Evolutionary conservation across 768 basidiomycete species (phyloP), one percentile per base, ranked within the genome.

Genomic region (Coprinopsis cinerea): DNA sequence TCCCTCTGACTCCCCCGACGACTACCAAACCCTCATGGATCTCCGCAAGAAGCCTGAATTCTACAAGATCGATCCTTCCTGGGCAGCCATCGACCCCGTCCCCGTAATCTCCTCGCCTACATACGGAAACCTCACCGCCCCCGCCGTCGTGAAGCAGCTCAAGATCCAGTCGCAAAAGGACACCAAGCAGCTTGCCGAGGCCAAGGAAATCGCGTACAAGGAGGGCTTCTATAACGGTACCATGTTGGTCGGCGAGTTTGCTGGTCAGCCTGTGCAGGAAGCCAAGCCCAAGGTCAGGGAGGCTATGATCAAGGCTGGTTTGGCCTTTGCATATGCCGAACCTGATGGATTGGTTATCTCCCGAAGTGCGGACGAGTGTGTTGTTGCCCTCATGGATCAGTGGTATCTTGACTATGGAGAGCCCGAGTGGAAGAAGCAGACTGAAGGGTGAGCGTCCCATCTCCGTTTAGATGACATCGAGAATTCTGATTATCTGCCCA

Each of bases 321-420:
- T 89, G 48, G 95, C 90, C 5, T 83, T 96, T 59, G 76, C 89
- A 51, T 99, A 99, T 63, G 92, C 94, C 9, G 95, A 98, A 67
- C 95, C 95, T 0, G 94, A 98, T 66, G 88, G 87, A 49, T 64
- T 90, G 56, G 86, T 97, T 60, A 81, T 93, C 59, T 90, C 86
- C 39, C 77, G 95, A 37, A 92, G 88, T 65, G 82, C 79, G n/a
- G 96, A 99, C 61, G 95, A 97, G 68, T 99, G 96, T 71, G 89
- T 97, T 17, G 92, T 99, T 51, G 94, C 95, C 2, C 71, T 99
- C 56, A 94, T 93, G 82, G 96, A 99, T 64, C 96, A 99, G 67
- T 99, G 95, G 94, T 99, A 98, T 67, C 69, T 98, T 66, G 92
- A 98, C 67, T 99, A 97, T 59, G 96, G 95, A 58, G 92, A 97